These are phyloP conservation scores for Vanilla planifolia DNA, from an alignment of 106 monocot genomes.

Conservation along the genomic window DNA sequence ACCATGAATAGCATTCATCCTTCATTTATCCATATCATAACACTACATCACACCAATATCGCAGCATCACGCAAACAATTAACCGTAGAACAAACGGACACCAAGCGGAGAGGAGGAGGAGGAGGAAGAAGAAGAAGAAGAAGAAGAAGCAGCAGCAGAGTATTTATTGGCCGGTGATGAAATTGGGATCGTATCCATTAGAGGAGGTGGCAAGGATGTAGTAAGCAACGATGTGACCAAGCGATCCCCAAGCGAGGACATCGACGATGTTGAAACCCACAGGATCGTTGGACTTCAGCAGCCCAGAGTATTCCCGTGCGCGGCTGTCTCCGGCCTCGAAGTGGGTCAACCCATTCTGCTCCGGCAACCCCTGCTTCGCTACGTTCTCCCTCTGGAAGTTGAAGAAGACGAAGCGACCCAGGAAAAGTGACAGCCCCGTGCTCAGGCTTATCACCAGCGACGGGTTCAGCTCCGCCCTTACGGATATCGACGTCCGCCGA, in stretches of 20 bases:
- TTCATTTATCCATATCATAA: too few relatives aligned
- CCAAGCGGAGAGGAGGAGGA: too few relatives aligned
- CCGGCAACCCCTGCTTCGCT: conserved; percentile 87
- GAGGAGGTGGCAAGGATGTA: conserved; percentile 91
- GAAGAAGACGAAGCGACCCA: conserved; percentile 98
- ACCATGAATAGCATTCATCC: too few relatives aligned
- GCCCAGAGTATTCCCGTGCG: conserved; percentile 60
- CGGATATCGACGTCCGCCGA: not conserved
- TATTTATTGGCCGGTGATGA: conserved; percentile 30
- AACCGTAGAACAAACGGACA: too few relatives aligned
- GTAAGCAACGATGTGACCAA: conserved; percentile 94
- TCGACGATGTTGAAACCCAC: conserved; percentile 97
- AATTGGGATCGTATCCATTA: conserved; percentile 90
- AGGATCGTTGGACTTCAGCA: conserved; percentile 93
- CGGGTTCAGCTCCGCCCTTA: conserved; percentile 62
- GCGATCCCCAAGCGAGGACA: conserved; percentile 90
- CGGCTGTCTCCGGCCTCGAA: conserved; percentile 88
- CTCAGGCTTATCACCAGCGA: conserved; percentile 86
- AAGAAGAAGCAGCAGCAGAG: too few relatives aligned
- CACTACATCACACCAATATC: too few relatives aligned
- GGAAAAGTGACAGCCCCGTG: conserved; percentile 91
- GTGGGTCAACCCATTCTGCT: conserved; percentile 85
- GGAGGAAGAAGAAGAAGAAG: too few relatives aligned
- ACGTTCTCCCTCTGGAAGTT: conserved; percentile 99
- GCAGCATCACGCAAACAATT: too few relatives aligned